Percentiles rank a stretch among this genome's conserved stretches.
These are phyloP conservation scores for Plasmodium knowlesi DNA, from an alignment of 169 alveolate species.

Conservation along the genomic window DNA sequence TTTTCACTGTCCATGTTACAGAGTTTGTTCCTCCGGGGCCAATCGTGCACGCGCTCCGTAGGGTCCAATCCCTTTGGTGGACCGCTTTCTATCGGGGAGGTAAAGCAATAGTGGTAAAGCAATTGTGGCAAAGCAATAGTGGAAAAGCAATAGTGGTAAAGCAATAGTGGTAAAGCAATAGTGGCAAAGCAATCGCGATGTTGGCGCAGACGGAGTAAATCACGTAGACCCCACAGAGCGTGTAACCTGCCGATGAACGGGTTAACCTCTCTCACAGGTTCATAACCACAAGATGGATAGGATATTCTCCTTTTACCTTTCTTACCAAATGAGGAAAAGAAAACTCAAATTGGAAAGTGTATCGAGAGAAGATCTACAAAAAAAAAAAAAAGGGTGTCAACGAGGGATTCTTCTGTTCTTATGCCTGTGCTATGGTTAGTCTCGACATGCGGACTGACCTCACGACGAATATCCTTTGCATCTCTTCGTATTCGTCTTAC, in stretches of 20 bases:
- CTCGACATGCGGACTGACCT: neutral
- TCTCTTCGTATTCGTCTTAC: neutral
- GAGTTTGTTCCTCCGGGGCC: neutral
- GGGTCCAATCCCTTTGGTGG: neutral
- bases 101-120: too few relatives aligned
- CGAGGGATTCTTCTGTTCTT: neutral
- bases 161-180: too few relatives aligned
- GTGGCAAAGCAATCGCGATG: too few relatives aligned
- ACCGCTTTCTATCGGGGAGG: neutral
- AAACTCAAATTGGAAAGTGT: neutral
- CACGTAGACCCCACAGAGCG: neutral
- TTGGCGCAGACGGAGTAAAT: too few relatives aligned
- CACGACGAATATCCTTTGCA: neutral
- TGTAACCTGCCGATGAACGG: neutral
- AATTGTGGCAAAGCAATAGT: too few relatives aligned
- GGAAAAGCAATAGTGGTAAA: too few relatives aligned
- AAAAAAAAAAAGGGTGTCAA: neutral
- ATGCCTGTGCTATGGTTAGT: neutral
- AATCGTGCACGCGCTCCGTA: neutral
- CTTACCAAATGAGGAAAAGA: neutral
- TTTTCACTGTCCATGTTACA: slow-evolving; percentile 3
- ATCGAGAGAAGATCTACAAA: neutral
- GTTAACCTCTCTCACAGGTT: neutral
- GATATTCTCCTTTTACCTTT: neutral
- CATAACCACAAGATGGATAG: neutral